These are phyloP conservation scores for Metschnikowia colocasiae DNA, from an alignment of 805 yeast genomes.

Conservation along the genomic window DNA sequence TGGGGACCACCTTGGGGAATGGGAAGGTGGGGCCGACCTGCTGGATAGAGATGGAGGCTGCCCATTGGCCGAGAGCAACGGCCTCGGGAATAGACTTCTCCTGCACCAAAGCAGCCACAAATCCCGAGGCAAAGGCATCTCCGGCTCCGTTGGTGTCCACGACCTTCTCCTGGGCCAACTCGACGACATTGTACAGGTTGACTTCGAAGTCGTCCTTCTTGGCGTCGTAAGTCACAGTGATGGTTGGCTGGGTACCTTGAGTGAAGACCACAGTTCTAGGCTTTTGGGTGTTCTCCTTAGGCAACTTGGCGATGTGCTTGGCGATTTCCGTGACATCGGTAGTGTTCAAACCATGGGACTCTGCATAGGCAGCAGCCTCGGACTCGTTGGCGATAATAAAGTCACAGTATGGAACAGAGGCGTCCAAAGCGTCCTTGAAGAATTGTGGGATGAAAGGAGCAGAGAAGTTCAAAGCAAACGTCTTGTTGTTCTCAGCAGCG, in stretches of 20 bases:
- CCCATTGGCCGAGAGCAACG: conserved; percentile 92
- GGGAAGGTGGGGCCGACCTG: conserved; percentile 95
- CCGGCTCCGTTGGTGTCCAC: conserved; percentile 99
- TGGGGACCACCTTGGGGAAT: conserved; percentile 56
- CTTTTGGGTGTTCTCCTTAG: conserved; percentile 64
- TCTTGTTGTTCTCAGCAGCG: conserved; percentile 78
- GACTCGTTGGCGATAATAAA: conserved; percentile 92
- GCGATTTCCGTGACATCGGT: conserved; percentile 75
- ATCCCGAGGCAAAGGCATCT: conserved; percentile 97
- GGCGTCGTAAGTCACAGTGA: conserved; percentile 60
- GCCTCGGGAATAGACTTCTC: conserved; percentile 58
- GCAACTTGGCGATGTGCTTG: conserved; percentile 70
- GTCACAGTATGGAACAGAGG: conserved; percentile 82
- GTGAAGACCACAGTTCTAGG: conserved; percentile 90
- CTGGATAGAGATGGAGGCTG: conserved; percentile 88
- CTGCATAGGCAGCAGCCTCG: conserved; percentile 93
- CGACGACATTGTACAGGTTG: conserved; percentile 63
- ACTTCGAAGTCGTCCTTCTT: conserved; percentile 44
- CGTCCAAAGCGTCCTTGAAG: conserved; percentile 86
- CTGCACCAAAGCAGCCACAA: conserved; percentile 81
- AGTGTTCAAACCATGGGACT: conserved; percentile 64
- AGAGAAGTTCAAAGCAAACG: conserved; percentile 79
- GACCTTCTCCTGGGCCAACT: conserved; percentile 62
- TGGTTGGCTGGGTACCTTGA: conserved; percentile 90
- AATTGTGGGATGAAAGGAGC: conserved; percentile 97